A percentile compares a stretch with the other conserved stretches of the same genome.
These are phyloP conservation scores for Sporothrix brasiliensis DNA, from an alignment of 2,329 filamentous ascomycete genomes.

Conservation along the genomic window DNA sequence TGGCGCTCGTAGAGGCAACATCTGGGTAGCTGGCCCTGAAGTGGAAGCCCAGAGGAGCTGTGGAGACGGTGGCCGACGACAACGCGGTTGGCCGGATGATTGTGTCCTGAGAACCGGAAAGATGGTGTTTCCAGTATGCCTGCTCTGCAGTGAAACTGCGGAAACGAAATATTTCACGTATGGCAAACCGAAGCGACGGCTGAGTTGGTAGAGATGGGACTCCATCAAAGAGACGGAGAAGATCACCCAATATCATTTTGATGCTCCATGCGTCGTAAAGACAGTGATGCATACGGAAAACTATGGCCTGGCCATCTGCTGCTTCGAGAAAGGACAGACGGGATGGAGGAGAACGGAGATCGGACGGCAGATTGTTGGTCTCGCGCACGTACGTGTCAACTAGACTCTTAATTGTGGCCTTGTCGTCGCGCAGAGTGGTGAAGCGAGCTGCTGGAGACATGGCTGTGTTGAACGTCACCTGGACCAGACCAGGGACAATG, in stretches of 20 bases:
- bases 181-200: neutral
- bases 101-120: neutral
- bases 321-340: constrained; percentile 36
- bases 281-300: constrained; percentile 38
- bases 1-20: neutral
- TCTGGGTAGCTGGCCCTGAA: constrained; percentile 32
- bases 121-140: neutral
- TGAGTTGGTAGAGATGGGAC: too few species aligned
- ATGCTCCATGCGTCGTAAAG: constrained; percentile 40
- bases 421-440: neutral
- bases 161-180: neutral
- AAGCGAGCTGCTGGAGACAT: neutral
- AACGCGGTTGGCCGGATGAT: neutral
- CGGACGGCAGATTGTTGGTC: neutral
- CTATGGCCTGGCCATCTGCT: constrained; percentile 35
- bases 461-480: neutral
- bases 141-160: neutral
- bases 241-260: constrained; percentile 38
- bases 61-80: neutral
- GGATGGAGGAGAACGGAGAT: constrained; percentile 34
- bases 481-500: neutral
- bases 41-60: constrained; percentile 33
- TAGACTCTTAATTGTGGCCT: neutral
- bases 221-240: constrained; percentile 28
- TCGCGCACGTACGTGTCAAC: neutral